Conservation (phyloP, 768 basidiomycete species). For the Boletus subcaerulescens region DNA sequence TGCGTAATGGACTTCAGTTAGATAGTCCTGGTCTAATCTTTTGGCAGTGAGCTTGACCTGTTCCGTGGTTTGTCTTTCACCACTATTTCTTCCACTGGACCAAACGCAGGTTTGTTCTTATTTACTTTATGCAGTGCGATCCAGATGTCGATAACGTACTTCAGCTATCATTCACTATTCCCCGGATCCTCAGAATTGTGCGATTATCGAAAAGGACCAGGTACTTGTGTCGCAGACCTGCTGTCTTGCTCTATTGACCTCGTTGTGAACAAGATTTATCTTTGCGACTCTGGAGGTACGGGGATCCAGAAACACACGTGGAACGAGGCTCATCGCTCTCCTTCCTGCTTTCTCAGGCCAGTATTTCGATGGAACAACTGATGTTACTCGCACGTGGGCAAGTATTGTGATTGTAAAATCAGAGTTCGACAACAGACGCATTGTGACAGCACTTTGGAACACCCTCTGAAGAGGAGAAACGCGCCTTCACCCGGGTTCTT, state of each 20-base stretch:
- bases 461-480: constrained; percentile 77
- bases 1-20: constrained; percentile 37
- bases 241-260: constrained; percentile 32
- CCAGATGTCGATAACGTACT: not conserved
- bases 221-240: constrained; percentile 31
- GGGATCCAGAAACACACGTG: not conserved
- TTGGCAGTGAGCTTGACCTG: constrained; percentile 60
- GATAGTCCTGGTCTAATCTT: not conserved
- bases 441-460: constrained; percentile 76
- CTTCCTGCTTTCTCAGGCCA: constrained; percentile 47
- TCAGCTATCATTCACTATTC: constrained; percentile 91
- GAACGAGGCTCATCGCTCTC: not conserved
- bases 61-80: constrained; percentile 89
- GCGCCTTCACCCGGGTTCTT: constrained; percentile 87
- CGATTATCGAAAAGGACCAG: constrained; percentile 72
- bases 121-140: not conserved
- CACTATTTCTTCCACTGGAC: constrained; percentile 90
- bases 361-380: constrained; percentile 92
- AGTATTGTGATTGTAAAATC: constrained; percentile 16
- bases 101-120: constrained; percentile 72
- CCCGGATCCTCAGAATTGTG: constrained; percentile 71
- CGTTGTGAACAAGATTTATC: constrained; percentile 51
- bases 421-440: not conserved
- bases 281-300: constrained; percentile 85
- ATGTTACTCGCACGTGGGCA: constrained; percentile 88